phyloP scores from a whole-genome alignment of 2,329 filamentous ascomycete species.

The Thielaviopsis punctulata region DNA sequence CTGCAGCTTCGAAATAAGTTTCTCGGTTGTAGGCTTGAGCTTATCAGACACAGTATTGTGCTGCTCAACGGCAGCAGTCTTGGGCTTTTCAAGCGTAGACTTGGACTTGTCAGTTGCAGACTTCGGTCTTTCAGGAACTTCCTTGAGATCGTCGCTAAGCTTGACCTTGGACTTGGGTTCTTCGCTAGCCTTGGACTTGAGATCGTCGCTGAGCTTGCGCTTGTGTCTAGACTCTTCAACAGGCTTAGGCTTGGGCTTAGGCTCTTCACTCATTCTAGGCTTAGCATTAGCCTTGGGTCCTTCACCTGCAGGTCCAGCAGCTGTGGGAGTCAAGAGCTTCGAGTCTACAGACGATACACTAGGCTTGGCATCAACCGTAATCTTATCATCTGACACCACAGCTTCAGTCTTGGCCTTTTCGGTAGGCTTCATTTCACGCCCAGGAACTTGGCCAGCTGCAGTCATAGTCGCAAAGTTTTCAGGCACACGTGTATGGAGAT shows the following conservation, averaged over 20 bases:
- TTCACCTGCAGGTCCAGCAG: neutral
- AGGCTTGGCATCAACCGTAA: neutral
- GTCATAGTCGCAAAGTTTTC: slow-evolving; percentile 2
- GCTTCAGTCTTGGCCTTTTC: neutral
- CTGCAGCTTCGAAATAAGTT: neutral
- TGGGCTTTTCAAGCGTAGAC: no score
- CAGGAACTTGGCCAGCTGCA: neutral
- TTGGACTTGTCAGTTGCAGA: no score
- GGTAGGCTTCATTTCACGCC: neutral
- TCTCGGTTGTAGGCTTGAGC: neutral
- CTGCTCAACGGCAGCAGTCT: no score
- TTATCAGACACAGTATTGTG: no score
- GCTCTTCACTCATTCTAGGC: no score
- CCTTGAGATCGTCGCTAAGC: neutral
- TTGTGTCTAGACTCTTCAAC: no score
- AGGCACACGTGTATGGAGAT: slow-evolving; percentile 2
- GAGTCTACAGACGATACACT: neutral
- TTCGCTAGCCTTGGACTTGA: no score
- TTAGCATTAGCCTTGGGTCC: neutral
- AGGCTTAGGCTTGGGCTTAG: neutral
- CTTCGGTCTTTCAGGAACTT: no score
- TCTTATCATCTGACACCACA: neutral
- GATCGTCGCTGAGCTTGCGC: no score
- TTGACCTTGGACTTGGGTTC: neutral
- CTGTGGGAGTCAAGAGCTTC: neutral